Percentiles rank a stretch among this genome's conserved stretches.
Evolutionary conservation across 2,329 filamentous ascomycete species (phyloP).

Genomic region (Bertia moriformis): DNA sequence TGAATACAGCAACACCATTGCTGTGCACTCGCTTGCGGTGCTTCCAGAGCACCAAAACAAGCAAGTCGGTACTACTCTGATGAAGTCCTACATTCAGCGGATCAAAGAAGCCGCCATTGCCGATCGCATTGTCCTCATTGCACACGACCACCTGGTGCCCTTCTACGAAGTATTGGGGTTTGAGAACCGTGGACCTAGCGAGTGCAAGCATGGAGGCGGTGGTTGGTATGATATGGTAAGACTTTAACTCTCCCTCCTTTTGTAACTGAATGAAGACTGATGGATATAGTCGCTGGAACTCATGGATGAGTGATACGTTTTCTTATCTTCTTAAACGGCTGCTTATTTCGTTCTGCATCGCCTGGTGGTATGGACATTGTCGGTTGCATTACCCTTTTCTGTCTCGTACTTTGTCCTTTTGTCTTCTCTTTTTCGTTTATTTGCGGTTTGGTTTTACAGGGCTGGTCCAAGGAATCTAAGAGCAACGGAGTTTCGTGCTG

Average conservation of each 20-base stretch:
- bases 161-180: conserved; percentile 1
- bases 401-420: background rate
- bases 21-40: conserved; percentile 70
- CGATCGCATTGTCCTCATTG: background rate
- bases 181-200: background rate
- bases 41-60: conserved; percentile 60
- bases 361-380: too few species aligned
- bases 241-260: too few species aligned
- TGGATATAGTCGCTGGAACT: too few species aligned
- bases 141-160: conserved; percentile 1
- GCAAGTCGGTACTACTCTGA: conserved; percentile 58
- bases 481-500: background rate
- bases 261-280: too few species aligned
- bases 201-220: background rate
- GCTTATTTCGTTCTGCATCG: too few species aligned
- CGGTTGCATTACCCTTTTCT: too few species aligned
- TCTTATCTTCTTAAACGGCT: too few species aligned
- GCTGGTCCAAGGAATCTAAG: background rate
- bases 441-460: background rate
- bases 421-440: background rate
- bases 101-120: background rate
- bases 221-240: background rate
- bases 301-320: too few species aligned
- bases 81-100: conserved; percentile 52
- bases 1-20: conserved; percentile 59